phyloP scores from a whole-genome alignment of 78 protist species.

The Blattamonas nauphoetae region DNA sequence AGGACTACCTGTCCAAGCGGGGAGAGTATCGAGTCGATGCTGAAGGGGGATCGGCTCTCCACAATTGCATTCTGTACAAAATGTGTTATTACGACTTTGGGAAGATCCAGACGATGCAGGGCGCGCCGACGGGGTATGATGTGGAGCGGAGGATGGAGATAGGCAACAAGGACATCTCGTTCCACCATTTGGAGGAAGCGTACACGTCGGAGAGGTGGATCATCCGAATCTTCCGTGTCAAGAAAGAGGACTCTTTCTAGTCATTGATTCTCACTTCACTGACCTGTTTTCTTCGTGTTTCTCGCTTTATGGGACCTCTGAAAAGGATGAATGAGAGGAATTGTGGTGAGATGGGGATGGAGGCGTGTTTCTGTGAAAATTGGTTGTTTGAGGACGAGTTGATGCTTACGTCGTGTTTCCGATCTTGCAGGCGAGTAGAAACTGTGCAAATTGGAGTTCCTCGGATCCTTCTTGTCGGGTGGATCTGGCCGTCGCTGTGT shows the following conservation, averaged over 20 bases:
- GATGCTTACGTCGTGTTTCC: too few species aligned
- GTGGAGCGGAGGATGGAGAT: conserved; percentile 78
- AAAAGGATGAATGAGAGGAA: too few species aligned
- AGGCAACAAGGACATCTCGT: conserved; percentile 68
- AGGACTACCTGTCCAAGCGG: conserved; percentile 56
- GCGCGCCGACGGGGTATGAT: conserved; percentile 81
- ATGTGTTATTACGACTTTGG: conserved; percentile 84
- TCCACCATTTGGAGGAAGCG: conserved; percentile 81
- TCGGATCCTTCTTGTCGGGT: too few species aligned
- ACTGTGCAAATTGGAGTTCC: too few species aligned
- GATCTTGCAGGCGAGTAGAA: too few species aligned
- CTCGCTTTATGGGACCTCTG: too few species aligned
- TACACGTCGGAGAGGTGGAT: conserved; percentile 93
- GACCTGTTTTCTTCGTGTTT: too few species aligned
- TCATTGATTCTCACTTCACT: too few species aligned
- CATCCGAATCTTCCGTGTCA: conserved; percentile 88
- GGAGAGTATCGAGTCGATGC: conserved; percentile 68
- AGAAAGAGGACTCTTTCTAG: conserved; percentile 36
- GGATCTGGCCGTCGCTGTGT: too few species aligned
- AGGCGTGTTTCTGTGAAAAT: too few species aligned
- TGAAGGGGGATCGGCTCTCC: conserved; percentile 54
- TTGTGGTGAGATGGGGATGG: too few species aligned
- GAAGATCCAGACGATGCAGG: conserved; percentile 42
- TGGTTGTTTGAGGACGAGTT: too few species aligned
- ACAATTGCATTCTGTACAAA: conserved; percentile 82